Conservation (phyloP, 805 yeast genomes). For the Schwanniomyces yamadae region DNA sequence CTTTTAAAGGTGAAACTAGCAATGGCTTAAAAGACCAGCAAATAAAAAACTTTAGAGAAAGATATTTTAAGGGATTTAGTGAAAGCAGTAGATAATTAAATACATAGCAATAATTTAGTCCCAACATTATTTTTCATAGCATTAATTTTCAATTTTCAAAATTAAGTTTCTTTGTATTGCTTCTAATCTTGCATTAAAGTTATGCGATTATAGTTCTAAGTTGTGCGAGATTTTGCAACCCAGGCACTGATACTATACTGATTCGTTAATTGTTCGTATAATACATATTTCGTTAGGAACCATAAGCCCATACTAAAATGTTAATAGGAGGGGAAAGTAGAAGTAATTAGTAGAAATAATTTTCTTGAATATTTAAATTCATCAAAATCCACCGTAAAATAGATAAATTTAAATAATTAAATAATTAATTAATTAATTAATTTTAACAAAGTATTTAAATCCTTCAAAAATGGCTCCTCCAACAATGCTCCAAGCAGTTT, state of each 20-base stretch:
- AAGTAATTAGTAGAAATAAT: no score
- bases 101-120: no score
- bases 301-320: no score
- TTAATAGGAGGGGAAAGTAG: no score
- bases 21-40: conserved; percentile 46
- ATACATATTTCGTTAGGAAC: no score
- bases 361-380: no score
- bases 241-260: no score
- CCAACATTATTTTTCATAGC: neutral
- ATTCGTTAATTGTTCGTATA: no score
- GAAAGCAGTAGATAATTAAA: conserved; percentile 27
- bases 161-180: neutral
- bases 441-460: no score
- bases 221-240: conserved; percentile 16
- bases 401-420: no score
- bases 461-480: conserved; percentile 32
- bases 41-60: conserved; percentile 62
- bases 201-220: conserved; percentile 15
- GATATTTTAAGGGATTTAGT: conserved; percentile 71
- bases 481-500: conserved; percentile 29
- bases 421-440: no score
- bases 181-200: neutral
- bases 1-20: conserved; percentile 48
- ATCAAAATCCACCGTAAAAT: no score
- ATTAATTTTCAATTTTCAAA: neutral